Conservation (phyloP, 257 asterid genomes). For the Asclepias syriaca region DNA sequence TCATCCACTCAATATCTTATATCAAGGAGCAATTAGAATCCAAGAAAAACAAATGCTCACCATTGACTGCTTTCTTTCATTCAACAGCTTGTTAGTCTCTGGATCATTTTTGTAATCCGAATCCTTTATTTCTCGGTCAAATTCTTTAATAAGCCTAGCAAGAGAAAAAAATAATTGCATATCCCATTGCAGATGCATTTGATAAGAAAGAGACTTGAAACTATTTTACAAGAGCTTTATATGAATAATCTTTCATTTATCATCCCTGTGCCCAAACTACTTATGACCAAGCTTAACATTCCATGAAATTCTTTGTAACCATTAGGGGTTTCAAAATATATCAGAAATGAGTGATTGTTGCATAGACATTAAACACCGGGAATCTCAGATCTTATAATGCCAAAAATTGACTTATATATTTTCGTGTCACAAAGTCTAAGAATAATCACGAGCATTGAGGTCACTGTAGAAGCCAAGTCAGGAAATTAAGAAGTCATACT, state of each 20-base stretch:
- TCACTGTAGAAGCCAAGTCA: neutral
- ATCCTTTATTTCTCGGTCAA: constrained; percentile 73
- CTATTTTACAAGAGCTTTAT: neutral
- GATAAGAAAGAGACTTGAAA: neutral
- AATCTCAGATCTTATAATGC: neutral
- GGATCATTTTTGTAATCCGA: constrained; percentile 67
- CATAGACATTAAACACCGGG: neutral
- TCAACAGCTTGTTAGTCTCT: constrained; percentile 64
- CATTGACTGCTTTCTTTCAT: constrained; percentile 89
- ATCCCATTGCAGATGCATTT: constrained; percentile 2
- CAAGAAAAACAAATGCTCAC: constrained; percentile 29
- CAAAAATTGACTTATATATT: neutral
- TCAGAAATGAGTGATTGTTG: neutral
- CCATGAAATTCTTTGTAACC: neutral
- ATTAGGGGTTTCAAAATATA: neutral
- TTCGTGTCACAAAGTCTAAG: neutral
- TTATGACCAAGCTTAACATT: neutral
- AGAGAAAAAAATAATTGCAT: constrained; percentile 11
- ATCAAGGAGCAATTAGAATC: neutral
- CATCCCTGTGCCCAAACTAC: neutral
- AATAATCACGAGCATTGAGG: neutral
- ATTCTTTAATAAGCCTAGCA: constrained; percentile 86
- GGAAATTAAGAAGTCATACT: neutral
- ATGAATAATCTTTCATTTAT: neutral
- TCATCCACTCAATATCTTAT: neutral